Conservation (phyloP, 345 rosid genomes). For the Hibiscus tridactylites region DNA sequence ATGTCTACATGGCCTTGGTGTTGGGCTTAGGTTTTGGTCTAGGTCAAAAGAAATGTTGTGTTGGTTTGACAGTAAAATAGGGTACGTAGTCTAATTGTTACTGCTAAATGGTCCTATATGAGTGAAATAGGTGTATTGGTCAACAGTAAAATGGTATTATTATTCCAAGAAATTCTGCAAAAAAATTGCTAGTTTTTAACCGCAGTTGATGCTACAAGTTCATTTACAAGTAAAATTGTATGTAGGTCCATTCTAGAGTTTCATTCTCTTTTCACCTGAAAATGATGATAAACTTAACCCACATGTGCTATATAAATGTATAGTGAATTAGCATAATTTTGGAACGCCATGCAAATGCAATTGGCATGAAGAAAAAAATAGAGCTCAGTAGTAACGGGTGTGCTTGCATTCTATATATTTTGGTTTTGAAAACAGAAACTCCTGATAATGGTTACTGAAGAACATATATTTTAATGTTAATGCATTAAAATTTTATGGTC, state of each 20-base stretch:
- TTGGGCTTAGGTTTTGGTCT: neutral
- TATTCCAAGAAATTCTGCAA: neutral
- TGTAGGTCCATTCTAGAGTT: neutral
- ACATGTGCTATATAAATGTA: neutral
- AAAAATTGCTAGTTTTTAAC: neutral
- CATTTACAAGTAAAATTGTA: neutral
- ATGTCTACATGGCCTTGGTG: neutral
- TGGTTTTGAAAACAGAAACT: conserved; percentile 1
- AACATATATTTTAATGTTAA: neutral
- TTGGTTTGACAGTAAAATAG: neutral
- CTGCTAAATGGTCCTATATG: neutral
- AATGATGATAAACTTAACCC: neutral
- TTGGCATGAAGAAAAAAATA: neutral
- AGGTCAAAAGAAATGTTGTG: neutral
- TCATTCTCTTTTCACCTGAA: neutral
- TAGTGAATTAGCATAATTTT: neutral
- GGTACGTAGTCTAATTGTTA: neutral
- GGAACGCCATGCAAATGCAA: neutral
- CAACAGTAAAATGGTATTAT: neutral
- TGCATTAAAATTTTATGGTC: neutral
- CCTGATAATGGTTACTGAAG: neutral
- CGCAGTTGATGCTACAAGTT: neutral
- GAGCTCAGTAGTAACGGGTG: neutral
- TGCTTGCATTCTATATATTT: neutral
- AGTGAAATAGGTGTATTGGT: neutral